Base-by-base conservation (phyloP, 805 yeast genomes). In the Saccharomyces paradoxus region DNA sequence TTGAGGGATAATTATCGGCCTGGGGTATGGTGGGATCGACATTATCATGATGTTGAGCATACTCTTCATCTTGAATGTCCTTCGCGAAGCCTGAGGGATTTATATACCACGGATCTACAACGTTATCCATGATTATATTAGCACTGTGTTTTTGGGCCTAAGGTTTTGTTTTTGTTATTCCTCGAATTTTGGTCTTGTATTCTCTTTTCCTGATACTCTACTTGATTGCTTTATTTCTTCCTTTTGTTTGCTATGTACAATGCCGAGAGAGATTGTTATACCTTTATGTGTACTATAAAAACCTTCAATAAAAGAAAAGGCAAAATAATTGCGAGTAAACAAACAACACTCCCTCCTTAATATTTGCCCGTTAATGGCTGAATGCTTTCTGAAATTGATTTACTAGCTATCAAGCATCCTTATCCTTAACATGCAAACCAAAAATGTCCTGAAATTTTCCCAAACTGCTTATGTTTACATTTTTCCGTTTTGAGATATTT, bases 61-160 rank as follows among this genome's bases (percentile, higher is more conserved):
- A 37, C 24, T 17, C 44, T 17, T 21, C 44, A 8, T 37, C 44
- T 37, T 37, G 44, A 9, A 12, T 21, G 44, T 28, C 47, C 13
- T 41, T 53, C 21, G 55, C 44, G 48, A 58, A 44, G 49, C 53
- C 62, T 17, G 61, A 54, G n/a, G 64, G 58, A 50, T 55, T 53
- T 50, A 58, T 56, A 44, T 56, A 53, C 64, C 64, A 61, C 14
- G 62, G 44, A 37, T 37, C 44, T 17, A 22, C 44, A 37, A 37
- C 22, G 44, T 37, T 37, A 37, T 37, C 44, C 44, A 37, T 37
- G 12, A 17, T 37, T 37, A 3, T 17, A 37, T 9, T 17, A n/a
- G 24, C 21, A 7, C 22, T 8, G 9, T n/a, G 5, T 37, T 37
- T 17, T 17, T 37, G 13, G 12, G 17, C 22, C 9, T 37, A 17